phyloP scores from a whole-genome alignment of 495 filamentous ascomycete genomes.

The Penicillium tannophilum region DNA sequence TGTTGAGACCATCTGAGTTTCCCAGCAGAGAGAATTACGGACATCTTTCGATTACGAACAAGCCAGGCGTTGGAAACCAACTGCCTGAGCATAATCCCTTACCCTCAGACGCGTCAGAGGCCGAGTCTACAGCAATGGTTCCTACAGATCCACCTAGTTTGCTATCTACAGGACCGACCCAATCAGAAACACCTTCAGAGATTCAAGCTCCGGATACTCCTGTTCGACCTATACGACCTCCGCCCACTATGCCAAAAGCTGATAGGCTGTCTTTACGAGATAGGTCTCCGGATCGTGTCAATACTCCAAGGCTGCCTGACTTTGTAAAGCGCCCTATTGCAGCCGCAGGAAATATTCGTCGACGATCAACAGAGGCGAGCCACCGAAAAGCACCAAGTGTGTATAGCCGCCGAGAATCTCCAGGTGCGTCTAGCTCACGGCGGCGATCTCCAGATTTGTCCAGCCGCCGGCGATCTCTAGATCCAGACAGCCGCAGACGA shows the following conservation, averaged over 20 bases:
- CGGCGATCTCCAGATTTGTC: slow-evolving; percentile 2
- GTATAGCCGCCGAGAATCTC: not conserved
- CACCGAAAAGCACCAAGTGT: not conserved
- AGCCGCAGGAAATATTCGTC: not conserved
- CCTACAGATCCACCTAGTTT: not conserved
- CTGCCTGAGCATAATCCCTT: not conserved
- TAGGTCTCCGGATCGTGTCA: not conserved
- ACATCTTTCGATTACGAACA: not conserved
- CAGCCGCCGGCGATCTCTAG: not conserved
- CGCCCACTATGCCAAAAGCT: not conserved
- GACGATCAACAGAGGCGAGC: not conserved
- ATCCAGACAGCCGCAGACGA: not conserved
- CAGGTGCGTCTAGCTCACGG: not conserved
- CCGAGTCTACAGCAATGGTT: not conserved
- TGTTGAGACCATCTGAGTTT: slow-evolving; percentile 41
- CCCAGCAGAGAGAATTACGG: slow-evolving; percentile 1
- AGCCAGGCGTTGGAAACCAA: not conserved
- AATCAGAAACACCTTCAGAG: not conserved
- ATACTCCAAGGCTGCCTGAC: not conserved
- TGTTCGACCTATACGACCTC: not conserved
- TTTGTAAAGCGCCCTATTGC: not conserved
- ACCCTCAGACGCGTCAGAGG: too few relatives aligned
- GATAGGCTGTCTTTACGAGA: not conserved
- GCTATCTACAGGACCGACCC: not conserved
- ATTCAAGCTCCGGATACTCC: not conserved